Evolutionary conservation across 495 filamentous ascomycete genomes (phyloP), one percentile per base, ranked within the genome.

Genomic region (Aspergillus leporis): DNA sequence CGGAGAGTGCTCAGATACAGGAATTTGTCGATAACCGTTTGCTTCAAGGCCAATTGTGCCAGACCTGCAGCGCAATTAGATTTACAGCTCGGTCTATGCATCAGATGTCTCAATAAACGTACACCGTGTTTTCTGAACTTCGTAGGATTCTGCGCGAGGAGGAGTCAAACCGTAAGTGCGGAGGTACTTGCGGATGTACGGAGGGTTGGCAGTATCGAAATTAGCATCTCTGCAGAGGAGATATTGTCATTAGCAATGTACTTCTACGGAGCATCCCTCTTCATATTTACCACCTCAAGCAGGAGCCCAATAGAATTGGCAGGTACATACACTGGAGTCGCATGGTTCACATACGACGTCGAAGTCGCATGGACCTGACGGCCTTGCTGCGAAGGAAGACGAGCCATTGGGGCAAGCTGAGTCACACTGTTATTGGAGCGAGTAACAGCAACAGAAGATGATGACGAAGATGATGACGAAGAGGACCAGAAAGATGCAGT

Each of bases 1-100:
- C 93, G 90, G 69, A 98, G 82, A 28, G 87, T 83, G 64, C 90
- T 92, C 69, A 98, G 81, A 74, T 98, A 98, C 48, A 93, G 85
- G 74, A 94, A 98, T 74, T 93, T 96, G 76, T 98, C 94, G 70
- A 98, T 91, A 40, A 81, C 75, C 48, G 90, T 92, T 56, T 84
- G 79, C 66, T 92, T 91, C 43, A 86, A 78, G 56, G 86, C 84
- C 74, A 98, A 87, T 73, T 90, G 86, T 54, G 83, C 80, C 59
- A 91, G 78, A 67, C 84, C 84, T 87, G 65, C 34, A 32, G 16
- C 2, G 21, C 8, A 40, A 56, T 60, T 62, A 66, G 64, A 41
- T 52, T 23, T 18, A n/a, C 5, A 12, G n/a, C 46, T 8, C n/a
- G 56, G 19, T 43, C 18, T n/a, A 1, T 21, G 19, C n/a, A 30